phyloP scores from a whole-genome alignment of 1,284 basidiomycete genomes.

The Sanghuangporus weigelae region DNA sequence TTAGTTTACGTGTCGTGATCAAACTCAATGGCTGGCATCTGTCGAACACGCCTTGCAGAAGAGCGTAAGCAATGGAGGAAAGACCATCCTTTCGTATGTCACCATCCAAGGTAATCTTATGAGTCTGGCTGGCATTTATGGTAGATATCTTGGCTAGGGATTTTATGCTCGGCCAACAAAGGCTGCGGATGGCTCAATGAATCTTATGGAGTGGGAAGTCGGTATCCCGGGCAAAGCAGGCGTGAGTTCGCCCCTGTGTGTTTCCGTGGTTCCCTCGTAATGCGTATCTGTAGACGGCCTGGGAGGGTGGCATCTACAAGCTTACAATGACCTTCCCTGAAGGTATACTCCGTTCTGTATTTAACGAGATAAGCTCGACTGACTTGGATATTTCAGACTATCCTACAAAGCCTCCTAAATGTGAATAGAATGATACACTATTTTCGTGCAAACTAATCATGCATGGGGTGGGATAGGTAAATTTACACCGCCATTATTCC shows the following conservation, averaged over 20 bases:
- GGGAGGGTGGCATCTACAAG: slow-evolving; percentile 96
- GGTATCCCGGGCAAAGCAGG: slow-evolving; percentile 85
- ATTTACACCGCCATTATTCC: slow-evolving; percentile 94
- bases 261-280: slow-evolving; percentile 15
- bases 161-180: slow-evolving; percentile 95
- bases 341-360: slow-evolving; percentile 45
- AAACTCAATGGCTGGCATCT: slow-evolving; percentile 70
- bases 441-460: background rate
- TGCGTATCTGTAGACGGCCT: slow-evolving; percentile 69
- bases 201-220: slow-evolving; percentile 98
- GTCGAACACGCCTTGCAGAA: slow-evolving; percentile 84
- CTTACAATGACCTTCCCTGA: slow-evolving; percentile 93
- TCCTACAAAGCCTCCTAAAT: slow-evolving; percentile 94
- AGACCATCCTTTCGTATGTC: slow-evolving; percentile 95
- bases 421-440: slow-evolving; percentile 37
- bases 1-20: background rate
- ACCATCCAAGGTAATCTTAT: background rate
- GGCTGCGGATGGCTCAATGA: slow-evolving; percentile 87
- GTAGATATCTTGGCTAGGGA: slow-evolving; percentile 50
- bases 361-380: background rate
- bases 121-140: slow-evolving; percentile 9
- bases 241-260: slow-evolving; percentile 44
- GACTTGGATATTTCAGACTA: slow-evolving; percentile 55
- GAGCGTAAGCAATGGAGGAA: slow-evolving; percentile 99
- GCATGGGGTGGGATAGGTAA: slow-evolving; percentile 59